Base-by-base conservation (phyloP, 2,329 filamentous ascomycete genomes). In the Phyllosticta citrichinensis region DNA sequence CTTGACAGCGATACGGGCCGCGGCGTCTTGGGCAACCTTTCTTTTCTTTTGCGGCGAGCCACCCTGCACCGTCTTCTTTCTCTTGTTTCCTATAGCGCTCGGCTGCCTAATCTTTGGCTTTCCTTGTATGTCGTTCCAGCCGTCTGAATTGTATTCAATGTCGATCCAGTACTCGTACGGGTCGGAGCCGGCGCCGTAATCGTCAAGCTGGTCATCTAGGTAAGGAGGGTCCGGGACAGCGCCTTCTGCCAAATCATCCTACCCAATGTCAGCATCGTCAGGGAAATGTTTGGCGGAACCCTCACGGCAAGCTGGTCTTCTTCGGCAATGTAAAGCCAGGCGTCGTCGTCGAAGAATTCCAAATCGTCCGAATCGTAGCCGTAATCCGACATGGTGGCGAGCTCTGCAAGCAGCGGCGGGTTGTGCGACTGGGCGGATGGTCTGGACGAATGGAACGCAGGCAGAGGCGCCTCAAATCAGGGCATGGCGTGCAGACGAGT, bases 211-310 rank as follows among this genome's bases (percentile, higher is more conserved):
- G 63, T 69, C 69, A 4, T 66, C 63, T 10, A 66, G 68, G 6
- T 70, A 73, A 17, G 72, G 69, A 22, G 78, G 77, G 14, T 76
- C 77, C 25, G 76, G 68, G 5, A 80, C 69, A 51, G 75, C 75
- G 40, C 75, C 75, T 65, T 80, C 77, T 60, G 77, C 78, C 14
- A 80, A 75, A 63, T 80, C 78, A 63, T 80, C 78, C 71, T 79
- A 69, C 5, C 64, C 63, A 10, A 60, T 6, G 58, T 55, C n/a
- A 60, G 52, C 22, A 40, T 69, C 10, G 52, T 55, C 22, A 52
- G 50, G 40, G 30, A 17, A 6, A 17, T n/a, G 47, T 55, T 52
- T 27, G 30, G 5, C 14, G 14, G 25, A 5, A 40, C 20, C 68
- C 73, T 62, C 69, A 75, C 73, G 53, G 72, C 73, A 24, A 72